These are phyloP conservation scores for Aspergillus nanangensis DNA, from an alignment of 495 filamentous ascomycete species.

Conservation along the genomic window DNA sequence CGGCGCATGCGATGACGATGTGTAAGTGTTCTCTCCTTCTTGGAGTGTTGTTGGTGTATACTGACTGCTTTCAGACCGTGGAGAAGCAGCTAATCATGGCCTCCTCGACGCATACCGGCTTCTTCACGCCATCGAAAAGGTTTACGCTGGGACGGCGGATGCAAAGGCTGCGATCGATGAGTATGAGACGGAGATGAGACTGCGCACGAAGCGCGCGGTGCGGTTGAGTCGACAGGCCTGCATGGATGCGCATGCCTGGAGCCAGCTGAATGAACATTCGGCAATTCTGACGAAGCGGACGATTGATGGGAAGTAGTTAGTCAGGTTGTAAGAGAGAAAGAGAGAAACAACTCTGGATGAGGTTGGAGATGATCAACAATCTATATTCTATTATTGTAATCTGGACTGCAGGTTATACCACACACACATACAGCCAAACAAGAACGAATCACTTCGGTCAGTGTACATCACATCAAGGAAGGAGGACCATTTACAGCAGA, in stretches of 20 bases:
- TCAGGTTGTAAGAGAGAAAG: background rate
- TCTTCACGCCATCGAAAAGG: constrained; percentile 14
- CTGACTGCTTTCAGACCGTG: constrained; percentile 28
- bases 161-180: constrained; percentile 33
- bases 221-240: constrained; percentile 53
- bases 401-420: too few species aligned
- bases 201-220: constrained; percentile 46
- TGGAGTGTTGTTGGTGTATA: background rate
- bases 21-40: too few species aligned
- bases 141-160: constrained; percentile 9
- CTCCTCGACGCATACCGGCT: constrained; percentile 41
- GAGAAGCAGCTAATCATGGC: constrained; percentile 56
- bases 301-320: constrained; percentile 4
- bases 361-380: too few species aligned
- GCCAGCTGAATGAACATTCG: constrained; percentile 22
- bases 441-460: background rate
- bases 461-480: background rate
- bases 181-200: constrained; percentile 50
- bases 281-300: constrained; percentile 24
- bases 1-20: constrained; percentile 61
- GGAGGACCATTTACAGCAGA: constrained; percentile 55
- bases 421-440: too few species aligned
- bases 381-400: too few species aligned
- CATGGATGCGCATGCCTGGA: constrained; percentile 55
- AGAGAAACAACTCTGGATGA: too few species aligned